Evolutionary conservation across 768 basidiomycete species (phyloP), one percentile per base, ranked within the genome.

Genomic region (Myochromella boudieri): DNA sequence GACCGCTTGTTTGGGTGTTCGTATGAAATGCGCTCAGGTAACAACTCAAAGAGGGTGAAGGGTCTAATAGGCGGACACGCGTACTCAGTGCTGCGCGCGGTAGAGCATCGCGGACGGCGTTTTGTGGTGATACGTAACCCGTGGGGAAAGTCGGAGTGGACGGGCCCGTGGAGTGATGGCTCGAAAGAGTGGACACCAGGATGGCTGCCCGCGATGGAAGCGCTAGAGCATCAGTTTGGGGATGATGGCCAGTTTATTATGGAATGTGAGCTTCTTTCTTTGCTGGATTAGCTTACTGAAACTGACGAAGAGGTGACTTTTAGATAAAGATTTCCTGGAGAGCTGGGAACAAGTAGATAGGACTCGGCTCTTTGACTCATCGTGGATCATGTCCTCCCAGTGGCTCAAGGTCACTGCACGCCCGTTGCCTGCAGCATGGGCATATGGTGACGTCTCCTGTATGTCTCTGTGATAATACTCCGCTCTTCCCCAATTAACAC

Each of bases 141-240:
- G 0, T 81, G 78, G 78, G 78, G 76, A 9, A 42, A 64, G 22
- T 62, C 65, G 5, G 75, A 76, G 38, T 81, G 78, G 77, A 73
- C 66, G 1, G 78, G 78, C 3, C 62, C 70, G 0, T 80, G 78
- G 79, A 71, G 71, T 1, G 78, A 81, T 53, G 79, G 80, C 0
- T 74, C 76, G 4, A 79, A 79, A 48, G 78, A 81, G 54, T 82
- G 80, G 80, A 77, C 71, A 1, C 46, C 51, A 6, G 77, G 79
- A 48, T 80, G 78, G 79, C 49, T 79, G 1, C 63, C 63, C 18
- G 59, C 67, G 3, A 64, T 81, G 5, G 62, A 68, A 0, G 60
- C 60, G 22, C 62, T 82, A 0, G 67, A 61, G 3, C 78, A 81
- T 58, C 45, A 58, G 1, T 81, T 82, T 48, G 78, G 78, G 1